These are phyloP conservation scores for Talaromyces sp. DNA, from an alignment of 2,329 filamentous ascomycete genomes.

Conservation along the genomic window DNA sequence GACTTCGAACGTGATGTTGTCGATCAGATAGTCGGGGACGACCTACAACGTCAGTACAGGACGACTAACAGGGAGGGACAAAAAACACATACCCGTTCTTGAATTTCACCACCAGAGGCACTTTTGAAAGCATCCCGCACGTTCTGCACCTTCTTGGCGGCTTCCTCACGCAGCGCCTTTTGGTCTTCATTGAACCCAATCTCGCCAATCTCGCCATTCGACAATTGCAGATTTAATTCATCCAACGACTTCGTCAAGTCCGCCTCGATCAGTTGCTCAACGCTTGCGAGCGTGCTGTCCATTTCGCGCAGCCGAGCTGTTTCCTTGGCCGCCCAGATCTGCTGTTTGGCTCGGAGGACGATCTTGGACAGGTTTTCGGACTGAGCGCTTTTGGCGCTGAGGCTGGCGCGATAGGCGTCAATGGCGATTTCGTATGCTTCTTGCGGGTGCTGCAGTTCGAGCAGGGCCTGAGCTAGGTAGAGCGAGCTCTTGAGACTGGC, in stretches of 20 bases:
- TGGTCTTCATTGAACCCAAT: slow-evolving; percentile 65
- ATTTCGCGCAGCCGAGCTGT: slow-evolving; percentile 39
- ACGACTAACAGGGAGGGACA: neutral
- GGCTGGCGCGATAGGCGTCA: slow-evolving; percentile 66
- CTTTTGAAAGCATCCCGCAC: slow-evolving; percentile 39
- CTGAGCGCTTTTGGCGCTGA: slow-evolving; percentile 57
- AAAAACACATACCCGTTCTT: slow-evolving; percentile 37
- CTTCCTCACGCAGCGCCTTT: slow-evolving; percentile 49
- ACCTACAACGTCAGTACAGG: slow-evolving; percentile 21
- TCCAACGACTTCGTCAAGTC: slow-evolving; percentile 32
- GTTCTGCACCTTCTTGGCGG: slow-evolving; percentile 42
- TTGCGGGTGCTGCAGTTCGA: slow-evolving; percentile 65
- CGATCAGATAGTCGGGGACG: slow-evolving; percentile 44
- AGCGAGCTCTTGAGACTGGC: slow-evolving; percentile 75
- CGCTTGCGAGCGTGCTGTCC: slow-evolving; percentile 33
- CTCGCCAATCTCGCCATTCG: slow-evolving; percentile 42
- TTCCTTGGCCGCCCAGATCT: slow-evolving; percentile 75
- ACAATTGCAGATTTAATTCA: slow-evolving; percentile 29
- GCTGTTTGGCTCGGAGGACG: slow-evolving; percentile 76
- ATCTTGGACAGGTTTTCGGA: slow-evolving; percentile 65
- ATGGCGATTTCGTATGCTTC: slow-evolving; percentile 66
- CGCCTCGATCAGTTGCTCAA: slow-evolving; percentile 36
- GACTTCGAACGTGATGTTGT: slow-evolving; percentile 45
- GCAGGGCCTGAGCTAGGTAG: slow-evolving; percentile 75
- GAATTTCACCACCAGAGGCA: slow-evolving; percentile 34